Base-by-base conservation (phyloP, 345 rosid genomes). In the Citrus medica region DNA sequence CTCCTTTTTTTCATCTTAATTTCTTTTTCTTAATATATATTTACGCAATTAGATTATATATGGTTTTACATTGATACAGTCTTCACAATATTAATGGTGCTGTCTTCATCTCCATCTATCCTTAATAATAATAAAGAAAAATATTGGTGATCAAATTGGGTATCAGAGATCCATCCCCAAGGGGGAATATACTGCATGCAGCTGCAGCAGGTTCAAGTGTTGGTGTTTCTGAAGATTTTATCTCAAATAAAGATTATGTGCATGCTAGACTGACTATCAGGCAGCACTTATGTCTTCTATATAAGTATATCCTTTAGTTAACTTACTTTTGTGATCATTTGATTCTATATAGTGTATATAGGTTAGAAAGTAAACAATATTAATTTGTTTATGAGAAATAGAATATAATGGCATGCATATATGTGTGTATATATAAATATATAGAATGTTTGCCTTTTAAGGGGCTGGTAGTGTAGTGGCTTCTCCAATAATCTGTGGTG, bases 201-300 rank as follows among this genome's bases (percentile, higher is more conserved):
- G 13, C 37, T 30, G 62, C 32, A n/a, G 58, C 38, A 68, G 65
- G 30, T 19, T 24, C 40, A 61, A 27, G 59, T 14, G 37, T 62
- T 75, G 83, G 79, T 55, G 42, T 75, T 69, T 69, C 65, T 62
- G 76, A 69, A 80, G 66, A 74, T 53, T 28, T 13, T 22, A 69
- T 38, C 28, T 24, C 28, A 67, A 25, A 38, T 46, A 46, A 13
- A 46, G 17, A 13, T 46, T 46, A 69, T 12, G 78, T 59, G 27
- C 48, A 24, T 27, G 51, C 51, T 46, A 13, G 17, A 13, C 51
- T 13, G 17, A 46, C 51, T 1, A 46, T 46, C 51, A 46, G 51
- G 16, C 5, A 73, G 58, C 21, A 63, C 38, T 46, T 53, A 35
- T 17, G 33, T 72, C 76, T 32, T 64, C 25, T 46, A 12, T 46